Evolutionary conservation across 1,284 basidiomycete species (phyloP).

Genomic region (Megacollybia platyphylla): DNA sequence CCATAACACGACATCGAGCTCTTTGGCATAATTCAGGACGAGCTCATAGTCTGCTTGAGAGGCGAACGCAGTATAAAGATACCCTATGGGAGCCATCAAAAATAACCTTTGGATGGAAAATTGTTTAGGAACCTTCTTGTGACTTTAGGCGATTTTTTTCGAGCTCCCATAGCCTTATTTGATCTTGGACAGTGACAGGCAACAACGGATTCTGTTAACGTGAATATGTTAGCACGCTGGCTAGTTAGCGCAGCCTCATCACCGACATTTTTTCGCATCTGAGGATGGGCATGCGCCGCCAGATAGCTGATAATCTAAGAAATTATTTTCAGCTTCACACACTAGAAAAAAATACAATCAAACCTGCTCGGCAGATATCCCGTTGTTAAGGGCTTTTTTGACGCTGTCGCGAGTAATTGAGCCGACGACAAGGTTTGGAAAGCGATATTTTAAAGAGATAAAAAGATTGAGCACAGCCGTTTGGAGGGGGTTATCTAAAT

Average conservation of each 20-base stretch:
- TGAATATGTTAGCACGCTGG: slow-evolving; percentile 2
- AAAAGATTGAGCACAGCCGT: slow-evolving; percentile 96
- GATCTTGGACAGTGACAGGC: slow-evolving; percentile 95
- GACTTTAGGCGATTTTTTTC: slow-evolving; percentile 89
- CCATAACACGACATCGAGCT: slow-evolving; percentile 75
- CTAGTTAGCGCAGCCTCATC: slow-evolving; percentile 7
- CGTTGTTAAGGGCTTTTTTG: slow-evolving; percentile 86
- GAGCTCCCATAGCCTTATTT: slow-evolving; percentile 95
- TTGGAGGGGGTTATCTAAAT: slow-evolving; percentile 82
- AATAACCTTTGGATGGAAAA: slow-evolving; percentile 10
- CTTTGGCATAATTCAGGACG: slow-evolving; percentile 76
- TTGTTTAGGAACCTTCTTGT: slow-evolving; percentile 54
- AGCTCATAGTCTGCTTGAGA: slow-evolving; percentile 81
- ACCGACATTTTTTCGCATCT: slow-evolving; percentile 77
- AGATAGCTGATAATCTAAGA: slow-evolving; percentile 89
- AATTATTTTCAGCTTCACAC: slow-evolving; percentile 3
- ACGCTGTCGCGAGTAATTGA: slow-evolving; percentile 92
- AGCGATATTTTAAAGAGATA: slow-evolving; percentile 84
- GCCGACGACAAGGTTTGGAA: slow-evolving; percentile 93
- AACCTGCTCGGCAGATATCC: slow-evolving; percentile 94
- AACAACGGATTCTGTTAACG: slow-evolving; percentile 67
- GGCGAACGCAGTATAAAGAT: slow-evolving; percentile 79
- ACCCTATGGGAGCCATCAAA: slow-evolving; percentile 37
- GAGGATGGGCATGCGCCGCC: slow-evolving; percentile 89
- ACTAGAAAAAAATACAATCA: not conserved